A percentile compares a stretch with the other conserved stretches of the same genome.
phyloP scores from a whole-genome alignment of 2,329 filamentous ascomycete genomes.

The Fusarium liriodendri region DNA sequence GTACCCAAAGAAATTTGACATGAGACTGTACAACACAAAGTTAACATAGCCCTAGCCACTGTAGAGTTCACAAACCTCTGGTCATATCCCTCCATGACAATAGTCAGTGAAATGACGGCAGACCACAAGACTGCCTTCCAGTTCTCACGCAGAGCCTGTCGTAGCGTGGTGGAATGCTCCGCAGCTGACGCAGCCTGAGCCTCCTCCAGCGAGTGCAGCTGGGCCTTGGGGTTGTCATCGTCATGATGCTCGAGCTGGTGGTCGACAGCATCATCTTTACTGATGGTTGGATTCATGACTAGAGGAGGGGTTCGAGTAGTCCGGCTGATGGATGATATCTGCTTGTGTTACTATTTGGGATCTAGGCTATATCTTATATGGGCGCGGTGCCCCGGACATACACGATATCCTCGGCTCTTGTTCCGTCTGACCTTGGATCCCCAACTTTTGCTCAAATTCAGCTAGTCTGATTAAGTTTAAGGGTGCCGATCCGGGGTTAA shows the following conservation, averaged over 20 bases:
- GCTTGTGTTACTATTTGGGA: neutral
- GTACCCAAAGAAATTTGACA: constrained; percentile 39
- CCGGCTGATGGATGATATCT: neutral
- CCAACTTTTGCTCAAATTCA: neutral
- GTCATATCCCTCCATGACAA: constrained; percentile 44
- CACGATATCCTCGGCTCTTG: neutral
- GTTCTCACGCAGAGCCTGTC: constrained; percentile 23
- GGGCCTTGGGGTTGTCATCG: constrained; percentile 1
- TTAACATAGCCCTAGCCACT: neutral
- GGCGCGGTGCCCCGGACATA: neutral
- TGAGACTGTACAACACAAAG: constrained; percentile 3
- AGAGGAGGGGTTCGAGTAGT: neutral
- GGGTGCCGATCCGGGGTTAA: neutral
- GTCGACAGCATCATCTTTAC: neutral
- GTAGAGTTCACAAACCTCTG: constrained; percentile 12
- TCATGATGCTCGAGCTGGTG: constrained; percentile 2
- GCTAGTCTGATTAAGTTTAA: neutral
- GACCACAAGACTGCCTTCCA: constrained; percentile 40
- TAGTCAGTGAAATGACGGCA: constrained; percentile 31
- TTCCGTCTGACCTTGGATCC: neutral
- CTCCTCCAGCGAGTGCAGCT: constrained; percentile 5
- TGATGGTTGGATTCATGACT: neutral
- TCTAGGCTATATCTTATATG: neutral
- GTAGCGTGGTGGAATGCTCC: constrained; percentile 25
- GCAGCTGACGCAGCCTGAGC: constrained; percentile 14